Evolutionary conservation across 2,329 filamentous ascomycete genomes (phyloP).

Genomic region (Talaromyces sp.): DNA sequence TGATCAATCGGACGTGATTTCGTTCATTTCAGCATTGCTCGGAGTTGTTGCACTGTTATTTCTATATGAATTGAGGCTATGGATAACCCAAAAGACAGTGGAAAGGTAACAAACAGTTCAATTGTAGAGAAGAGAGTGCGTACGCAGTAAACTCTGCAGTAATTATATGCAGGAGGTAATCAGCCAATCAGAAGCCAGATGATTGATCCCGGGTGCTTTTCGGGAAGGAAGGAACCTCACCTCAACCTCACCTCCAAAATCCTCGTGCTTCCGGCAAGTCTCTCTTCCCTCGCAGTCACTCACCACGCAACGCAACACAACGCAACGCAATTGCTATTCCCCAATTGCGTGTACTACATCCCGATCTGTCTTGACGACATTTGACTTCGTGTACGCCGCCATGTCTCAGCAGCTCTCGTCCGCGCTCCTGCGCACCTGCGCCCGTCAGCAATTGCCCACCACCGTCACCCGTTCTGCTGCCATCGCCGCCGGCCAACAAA

Average conservation of each 20-base stretch:
- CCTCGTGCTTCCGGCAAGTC: conserved; percentile 26
- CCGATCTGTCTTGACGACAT: neutral
- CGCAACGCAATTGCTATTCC: conserved; percentile 30
- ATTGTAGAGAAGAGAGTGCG: neutral
- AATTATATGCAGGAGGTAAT: neutral
- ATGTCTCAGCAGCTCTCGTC: conserved; percentile 53
- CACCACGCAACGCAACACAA: neutral
- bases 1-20: neutral
- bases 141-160: neutral
- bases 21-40: conserved; percentile 3
- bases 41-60: neutral
- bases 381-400: conserved; percentile 21
- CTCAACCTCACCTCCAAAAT: conserved; percentile 38
- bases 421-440: conserved; percentile 61
- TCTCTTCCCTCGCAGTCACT: neutral
- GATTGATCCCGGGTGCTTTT: conserved; percentile 44
- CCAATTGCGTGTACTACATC: conserved; percentile 13
- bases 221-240: conserved; percentile 23
- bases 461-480: conserved; percentile 41
- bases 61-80: too few species aligned
- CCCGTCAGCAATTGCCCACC: conserved; percentile 46
- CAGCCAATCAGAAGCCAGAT: conserved; percentile 39
- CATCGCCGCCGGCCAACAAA: conserved; percentile 41
- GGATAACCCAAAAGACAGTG: too few species aligned
- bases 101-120: neutral